Base-by-base conservation (phyloP, 257 asterid genomes). In the Nyctanthes arbortristis region DNA sequence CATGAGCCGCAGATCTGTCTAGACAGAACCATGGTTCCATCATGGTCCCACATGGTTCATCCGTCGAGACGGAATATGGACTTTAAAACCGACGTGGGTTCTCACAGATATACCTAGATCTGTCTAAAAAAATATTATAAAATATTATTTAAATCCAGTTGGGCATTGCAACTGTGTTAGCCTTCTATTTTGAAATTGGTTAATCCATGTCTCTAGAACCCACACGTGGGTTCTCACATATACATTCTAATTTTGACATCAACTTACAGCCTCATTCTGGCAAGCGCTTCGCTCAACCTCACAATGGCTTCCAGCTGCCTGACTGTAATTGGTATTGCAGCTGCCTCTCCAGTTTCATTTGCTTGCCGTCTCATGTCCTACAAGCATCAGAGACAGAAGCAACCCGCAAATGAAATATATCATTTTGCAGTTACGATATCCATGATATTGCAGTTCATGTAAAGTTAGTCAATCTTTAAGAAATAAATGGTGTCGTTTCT, bases 291-390 rank as follows among this genome's bases (percentile, higher is more conserved):
- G 49, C 99, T 93, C 85, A 93, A 75, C 79, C 97, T 89, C 81
- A 91, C 96, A 37, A 93, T 82, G 61, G 99, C 99, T 78, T 93
- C 99, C 70, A 93, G 83, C 84, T 93, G 99, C 87, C 97, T 84
- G 75, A 93, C 99, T n/a, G 99, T 93, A 65, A 93, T 93, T 73
- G 99, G 99, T 73, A 93, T 87, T 1, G 81, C 96, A 73, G 93
- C 81, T 29, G 94, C 83, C 84, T 85, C 96, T 71, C 97, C 97
- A 72, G 85, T 85, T 72, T 93, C 97, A 82, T 89, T 93, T 74
- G 98, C 91, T 76, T 90, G 97, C 66, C 91, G 78, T 72, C 96
- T 86, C 96, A 93, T 89, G 65, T 91, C 96, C 99, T 93, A 74
- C 68, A 73, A 76, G 57, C 74, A 75, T 63, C 16, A 61, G 45